A percentile compares a stretch with the other conserved stretches of the same genome.
phyloP scores from a whole-genome alignment of 805 yeast species.

The Myxozyma monticola region DNA sequence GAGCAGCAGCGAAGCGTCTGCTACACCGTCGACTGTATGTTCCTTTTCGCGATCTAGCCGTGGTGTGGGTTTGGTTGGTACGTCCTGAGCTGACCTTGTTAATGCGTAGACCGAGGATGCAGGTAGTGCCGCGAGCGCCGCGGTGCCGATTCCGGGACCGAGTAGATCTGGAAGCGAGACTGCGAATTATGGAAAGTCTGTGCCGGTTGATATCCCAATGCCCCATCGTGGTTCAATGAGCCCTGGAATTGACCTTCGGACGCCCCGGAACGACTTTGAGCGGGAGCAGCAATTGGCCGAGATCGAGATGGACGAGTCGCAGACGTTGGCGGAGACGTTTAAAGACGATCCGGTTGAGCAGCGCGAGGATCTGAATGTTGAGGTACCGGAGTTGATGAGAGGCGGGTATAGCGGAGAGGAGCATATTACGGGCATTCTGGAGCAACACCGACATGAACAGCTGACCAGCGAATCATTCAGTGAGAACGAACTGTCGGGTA shows the following conservation, averaged over 20 bases:
- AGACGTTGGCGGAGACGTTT: conserved; percentile 25
- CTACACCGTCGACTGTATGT: background rate
- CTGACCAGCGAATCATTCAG: conserved; percentile 10
- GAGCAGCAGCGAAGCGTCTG: conserved; percentile 2
- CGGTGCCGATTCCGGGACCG: too few relatives aligned
- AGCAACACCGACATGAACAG: conserved; percentile 1
- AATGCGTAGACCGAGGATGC: too few relatives aligned
- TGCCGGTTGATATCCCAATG: conserved; percentile 17
- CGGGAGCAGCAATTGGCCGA: conserved; percentile 25
- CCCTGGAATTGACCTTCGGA: conserved; percentile 17
- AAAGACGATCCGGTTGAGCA: conserved; percentile 2
- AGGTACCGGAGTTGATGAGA: background rate
- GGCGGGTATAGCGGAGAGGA: conserved; percentile 23
- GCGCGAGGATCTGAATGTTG: background rate
- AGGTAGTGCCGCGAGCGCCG: too few relatives aligned
- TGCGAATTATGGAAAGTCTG: conserved; percentile 10
- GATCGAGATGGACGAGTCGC: conserved; percentile 21
- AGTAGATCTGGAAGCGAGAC: too few relatives aligned
- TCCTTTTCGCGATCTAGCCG: too few relatives aligned
- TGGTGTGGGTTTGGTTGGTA: too few relatives aligned
- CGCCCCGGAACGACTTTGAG: conserved; percentile 14
- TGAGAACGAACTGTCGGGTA: conserved; percentile 13
- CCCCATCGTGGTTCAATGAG: conserved; percentile 14
- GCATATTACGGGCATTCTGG: conserved; percentile 17
- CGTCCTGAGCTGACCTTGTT: too few relatives aligned